Percentiles rank a stretch among this genome's conserved stretches.
phyloP scores from a whole-genome alignment of 1,139 yeast species.

The Suhomyces kunorum region DNA sequence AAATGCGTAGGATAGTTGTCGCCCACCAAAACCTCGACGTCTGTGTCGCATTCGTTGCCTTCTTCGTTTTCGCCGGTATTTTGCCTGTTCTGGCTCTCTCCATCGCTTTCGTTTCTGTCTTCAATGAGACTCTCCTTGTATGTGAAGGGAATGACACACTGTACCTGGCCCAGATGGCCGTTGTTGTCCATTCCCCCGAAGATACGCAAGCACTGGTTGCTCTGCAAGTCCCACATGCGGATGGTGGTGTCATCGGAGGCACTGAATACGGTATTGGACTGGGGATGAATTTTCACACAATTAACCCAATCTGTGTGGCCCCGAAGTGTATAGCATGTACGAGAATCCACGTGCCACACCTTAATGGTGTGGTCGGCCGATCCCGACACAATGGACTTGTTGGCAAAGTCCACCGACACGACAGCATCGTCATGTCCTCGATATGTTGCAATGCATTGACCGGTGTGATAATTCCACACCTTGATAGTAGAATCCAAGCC shows the following conservation, averaged over 20 bases:
- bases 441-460: constrained; percentile 90
- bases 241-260: constrained; percentile 92
- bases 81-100: constrained; percentile 17
- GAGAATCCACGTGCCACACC: constrained; percentile 93
- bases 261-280: constrained; percentile 76
- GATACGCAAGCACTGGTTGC: constrained; percentile 74
- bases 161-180: constrained; percentile 85
- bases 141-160: constrained; percentile 81
- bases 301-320: constrained; percentile 95
- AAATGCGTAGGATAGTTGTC: constrained; percentile 71
- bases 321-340: constrained; percentile 87
- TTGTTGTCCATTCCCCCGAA: constrained; percentile 73
- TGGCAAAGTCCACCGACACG: constrained; percentile 73
- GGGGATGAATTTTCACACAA: constrained; percentile 80
- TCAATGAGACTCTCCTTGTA: constrained; percentile 54
- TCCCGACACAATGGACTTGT: constrained; percentile 86
- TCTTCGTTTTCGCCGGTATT: constrained; percentile 15
- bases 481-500: constrained; percentile 88
- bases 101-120: constrained; percentile 37
- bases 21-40: constrained; percentile 30
- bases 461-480: constrained; percentile 95
- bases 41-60: constrained; percentile 23
- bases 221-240: constrained; percentile 89
- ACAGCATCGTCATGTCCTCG: constrained; percentile 91
- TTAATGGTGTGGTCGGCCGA: constrained; percentile 90